phyloP scores from a whole-genome alignment of 495 filamentous ascomycete genomes.

The Aspergillus leporis region DNA sequence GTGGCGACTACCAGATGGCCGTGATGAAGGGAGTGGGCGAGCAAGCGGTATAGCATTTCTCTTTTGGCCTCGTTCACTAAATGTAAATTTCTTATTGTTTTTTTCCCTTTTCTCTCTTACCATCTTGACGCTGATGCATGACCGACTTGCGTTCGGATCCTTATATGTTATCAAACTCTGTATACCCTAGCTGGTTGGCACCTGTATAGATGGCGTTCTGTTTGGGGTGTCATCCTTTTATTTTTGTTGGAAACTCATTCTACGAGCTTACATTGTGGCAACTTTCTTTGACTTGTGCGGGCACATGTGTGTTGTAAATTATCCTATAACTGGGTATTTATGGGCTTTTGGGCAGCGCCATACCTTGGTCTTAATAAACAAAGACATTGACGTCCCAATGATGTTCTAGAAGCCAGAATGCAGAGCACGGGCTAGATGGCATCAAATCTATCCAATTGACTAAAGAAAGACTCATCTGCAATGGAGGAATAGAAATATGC shows the following conservation, averaged over 20 bases:
- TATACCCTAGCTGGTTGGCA: constrained; percentile 42
- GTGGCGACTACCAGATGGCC: constrained; percentile 82
- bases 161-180: constrained; percentile 13
- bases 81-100: constrained; percentile 7
- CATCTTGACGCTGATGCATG: neutral
- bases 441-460: too few relatives aligned
- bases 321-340: neutral
- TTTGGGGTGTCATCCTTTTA: constrained; percentile 14
- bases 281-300: constrained; percentile 2
- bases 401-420: neutral
- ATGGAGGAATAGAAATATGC: constrained; percentile 5
- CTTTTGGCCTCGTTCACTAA: constrained; percentile 1
- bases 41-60: constrained; percentile 32
- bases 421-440: too few relatives aligned
- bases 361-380: too few relatives aligned
- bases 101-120: constrained; percentile 8
- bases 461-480: too few relatives aligned
- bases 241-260: constrained; percentile 18
- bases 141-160: neutral
- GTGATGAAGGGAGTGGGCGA: constrained; percentile 53
- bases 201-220: constrained; percentile 44
- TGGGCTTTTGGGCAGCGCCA: neutral
- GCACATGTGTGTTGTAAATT: neutral
- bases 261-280: neutral
- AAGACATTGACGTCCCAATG: neutral